Conservation (phyloP, 2,329 filamentous ascomycete genomes). For the Alternaria novae-zelandiae region DNA sequence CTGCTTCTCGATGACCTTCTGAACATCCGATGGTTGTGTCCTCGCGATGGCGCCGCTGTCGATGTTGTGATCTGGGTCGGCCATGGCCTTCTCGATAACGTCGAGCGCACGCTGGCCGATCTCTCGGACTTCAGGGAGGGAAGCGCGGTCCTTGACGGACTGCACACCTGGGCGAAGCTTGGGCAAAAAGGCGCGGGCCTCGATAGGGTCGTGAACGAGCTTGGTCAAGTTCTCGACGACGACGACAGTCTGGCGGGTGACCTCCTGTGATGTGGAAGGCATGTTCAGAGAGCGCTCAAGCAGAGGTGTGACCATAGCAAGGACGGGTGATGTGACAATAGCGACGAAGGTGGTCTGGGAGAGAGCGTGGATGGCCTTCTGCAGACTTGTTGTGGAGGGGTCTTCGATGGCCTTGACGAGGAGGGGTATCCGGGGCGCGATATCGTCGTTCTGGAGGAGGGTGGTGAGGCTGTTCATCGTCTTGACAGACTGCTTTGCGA, state of each 20-base stretch:
- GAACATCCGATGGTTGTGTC: conserved; percentile 74
- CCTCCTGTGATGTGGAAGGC: conserved; percentile 88
- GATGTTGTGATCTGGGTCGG: conserved; percentile 60
- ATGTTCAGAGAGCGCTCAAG: conserved; percentile 93
- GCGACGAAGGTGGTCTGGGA: conserved; percentile 99
- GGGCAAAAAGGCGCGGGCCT: conserved; percentile 92
- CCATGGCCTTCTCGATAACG: conserved; percentile 95
- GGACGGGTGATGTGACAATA: conserved; percentile 90
- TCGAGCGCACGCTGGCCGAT: conserved; percentile 80
- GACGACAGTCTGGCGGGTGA: conserved; percentile 92
- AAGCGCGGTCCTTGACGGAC: conserved; percentile 83
- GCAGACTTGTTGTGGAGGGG: conserved; percentile 83
- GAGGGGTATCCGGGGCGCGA: conserved; percentile 87
- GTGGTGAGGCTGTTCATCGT: conserved; percentile 91
- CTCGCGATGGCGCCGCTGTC: conserved; percentile 65
- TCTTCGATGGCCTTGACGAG: conserved; percentile 95
- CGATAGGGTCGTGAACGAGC: conserved; percentile 92
- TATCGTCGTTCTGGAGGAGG: conserved; percentile 95
- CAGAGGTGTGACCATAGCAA: conserved; percentile 91
- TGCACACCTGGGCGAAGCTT: conserved; percentile 95
- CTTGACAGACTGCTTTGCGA: conserved; percentile 82
- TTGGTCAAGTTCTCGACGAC: conserved; percentile 98
- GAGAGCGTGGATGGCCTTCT: conserved; percentile 95
- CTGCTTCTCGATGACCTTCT: conserved; percentile 75
- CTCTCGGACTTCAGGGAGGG: conserved; percentile 92